Base-by-base conservation (phyloP, 78 protist genomes). In the Dictyostelium brefeldianum region DNA sequence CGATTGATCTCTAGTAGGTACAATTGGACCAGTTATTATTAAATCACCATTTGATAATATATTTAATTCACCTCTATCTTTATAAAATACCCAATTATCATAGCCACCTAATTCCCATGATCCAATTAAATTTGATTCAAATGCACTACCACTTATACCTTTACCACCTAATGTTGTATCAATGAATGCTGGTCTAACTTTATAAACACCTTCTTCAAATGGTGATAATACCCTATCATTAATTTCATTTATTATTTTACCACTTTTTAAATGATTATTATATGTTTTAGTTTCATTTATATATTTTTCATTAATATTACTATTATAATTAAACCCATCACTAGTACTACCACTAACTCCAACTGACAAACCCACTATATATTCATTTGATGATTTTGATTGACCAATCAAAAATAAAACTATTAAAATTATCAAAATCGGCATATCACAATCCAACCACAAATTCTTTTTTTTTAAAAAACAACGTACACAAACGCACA, bases 71-170 rank as follows among this genome's bases (percentile, higher is more conserved):
- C 90, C 90, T 27, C 41, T n/a, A n/a, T 43, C 36, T 15, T 57
- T 43, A 9, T 48, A 9, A n/a, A 77, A 87, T 6, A 57, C 43
- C 78, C 71, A 87, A 25, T 36, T 51, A 15, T 43, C 51, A n/a
- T 87, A 62, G 3, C 93, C 84, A 17, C 93, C 93, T 12, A 87
- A 43, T 77, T 50, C 59, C 59, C 80, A 78, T 11, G 14, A 12
- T 5, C 41, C 70, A 31, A 54, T 27, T 6, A 31, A 18, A 51
- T 36, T 31, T 0, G 51, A 25, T 12, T 11, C 6, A 36, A 78
- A 78, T 31, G 83, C 31, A 8, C 29, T 46, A 48, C 83, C 83
- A 54, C 83, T 70, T 17, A 11, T 1, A 54, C 36, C 25, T 22
- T 62, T 62, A 54, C 53, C 53, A 78, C 83, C 65, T 14, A 78